Conservation (phyloP, 75 land plant genomes). For the Azolla pinnata region DNA sequence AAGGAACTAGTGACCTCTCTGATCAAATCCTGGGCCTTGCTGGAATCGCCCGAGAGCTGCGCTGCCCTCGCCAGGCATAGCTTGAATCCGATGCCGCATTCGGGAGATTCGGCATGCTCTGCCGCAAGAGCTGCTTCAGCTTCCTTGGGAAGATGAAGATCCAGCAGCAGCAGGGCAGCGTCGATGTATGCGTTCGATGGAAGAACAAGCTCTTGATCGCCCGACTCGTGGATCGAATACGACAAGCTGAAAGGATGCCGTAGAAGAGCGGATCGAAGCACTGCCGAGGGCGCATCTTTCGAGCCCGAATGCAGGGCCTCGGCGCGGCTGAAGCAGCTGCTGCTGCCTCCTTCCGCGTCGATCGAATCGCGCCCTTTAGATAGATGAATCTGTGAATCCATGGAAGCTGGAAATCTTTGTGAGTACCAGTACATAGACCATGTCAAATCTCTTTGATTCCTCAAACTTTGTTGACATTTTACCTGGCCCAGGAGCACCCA, state of each 20-base stretch:
- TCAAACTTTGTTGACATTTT: background rate
- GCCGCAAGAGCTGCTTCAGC: constrained; percentile 12
- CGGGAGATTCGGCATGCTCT: constrained; percentile 22
- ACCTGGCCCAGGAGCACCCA: constrained; percentile 31
- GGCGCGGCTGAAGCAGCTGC: constrained; percentile 14
- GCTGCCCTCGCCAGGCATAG: constrained; percentile 18
- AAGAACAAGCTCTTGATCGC: background rate
- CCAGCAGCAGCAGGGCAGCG: constrained; percentile 18
- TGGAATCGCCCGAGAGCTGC: constrained; percentile 11
- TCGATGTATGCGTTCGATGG: constrained; percentile 9
- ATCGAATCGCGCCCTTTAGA: background rate
- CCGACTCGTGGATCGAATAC: constrained; percentile 7
- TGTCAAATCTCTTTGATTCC: background rate
- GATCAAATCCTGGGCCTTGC: constrained; percentile 14
- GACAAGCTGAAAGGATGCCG: constrained; percentile 20
- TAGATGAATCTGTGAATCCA: background rate
- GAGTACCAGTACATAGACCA: background rate
- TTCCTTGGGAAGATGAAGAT: constrained; percentile 24
- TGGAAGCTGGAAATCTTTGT: background rate
- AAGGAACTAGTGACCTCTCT: constrained; percentile 9
- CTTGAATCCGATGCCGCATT: constrained; percentile 18
- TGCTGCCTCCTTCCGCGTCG: constrained; percentile 4
- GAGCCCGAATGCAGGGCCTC: constrained; percentile 8
- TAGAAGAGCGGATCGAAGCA: constrained; percentile 11
- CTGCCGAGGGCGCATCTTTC: background rate